Evolutionary conservation across 1,139 yeast genomes (phyloP).

Genomic region (Hyphopichia pseudoburtonii): DNA sequence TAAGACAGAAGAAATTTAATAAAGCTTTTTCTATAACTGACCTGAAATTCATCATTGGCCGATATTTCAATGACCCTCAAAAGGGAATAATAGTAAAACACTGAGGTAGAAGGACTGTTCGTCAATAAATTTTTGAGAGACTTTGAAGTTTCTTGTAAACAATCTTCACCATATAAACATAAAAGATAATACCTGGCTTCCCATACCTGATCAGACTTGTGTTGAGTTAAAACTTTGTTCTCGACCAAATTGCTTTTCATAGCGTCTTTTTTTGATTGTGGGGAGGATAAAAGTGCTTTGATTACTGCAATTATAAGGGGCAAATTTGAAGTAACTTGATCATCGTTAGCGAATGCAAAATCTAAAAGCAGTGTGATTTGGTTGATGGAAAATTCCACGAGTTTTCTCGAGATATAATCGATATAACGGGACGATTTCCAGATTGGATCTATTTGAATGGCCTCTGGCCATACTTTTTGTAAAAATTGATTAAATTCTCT

Average conservation of each 20-base stretch:
- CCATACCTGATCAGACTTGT: slow-evolving; percentile 34
- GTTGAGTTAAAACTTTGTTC: slow-evolving; percentile 10
- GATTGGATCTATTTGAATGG: slow-evolving; percentile 21
- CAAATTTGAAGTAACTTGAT: slow-evolving; percentile 6
- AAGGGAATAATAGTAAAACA: slow-evolving; percentile 36
- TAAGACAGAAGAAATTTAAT: slow-evolving; percentile 18
- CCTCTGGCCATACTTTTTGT: slow-evolving; percentile 41
- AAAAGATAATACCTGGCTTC: slow-evolving; percentile 46
- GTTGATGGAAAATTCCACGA: slow-evolving; percentile 44
- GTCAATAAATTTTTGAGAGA: background rate
- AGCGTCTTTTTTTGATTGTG: slow-evolving; percentile 19
- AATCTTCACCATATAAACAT: slow-evolving; percentile 46
- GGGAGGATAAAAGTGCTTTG: slow-evolving; percentile 36
- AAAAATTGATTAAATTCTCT: slow-evolving; percentile 59
- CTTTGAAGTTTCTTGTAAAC: slow-evolving; percentile 14
- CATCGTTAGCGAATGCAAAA: slow-evolving; percentile 8
- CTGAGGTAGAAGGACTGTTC: slow-evolving; percentile 3
- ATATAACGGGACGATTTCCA: slow-evolving; percentile 33
- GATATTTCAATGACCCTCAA: slow-evolving; percentile 52
- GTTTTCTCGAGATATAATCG: slow-evolving; percentile 34
- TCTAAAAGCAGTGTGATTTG: slow-evolving; percentile 36
- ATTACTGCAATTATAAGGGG: slow-evolving; percentile 36
- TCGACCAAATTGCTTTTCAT: slow-evolving; percentile 14
- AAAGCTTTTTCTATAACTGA: slow-evolving; percentile 20
- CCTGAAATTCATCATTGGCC: slow-evolving; percentile 17